These are phyloP conservation scores for Elaeis oleifera DNA, from an alignment of 202 grass and related monocot genomes.

Conservation along the genomic window DNA sequence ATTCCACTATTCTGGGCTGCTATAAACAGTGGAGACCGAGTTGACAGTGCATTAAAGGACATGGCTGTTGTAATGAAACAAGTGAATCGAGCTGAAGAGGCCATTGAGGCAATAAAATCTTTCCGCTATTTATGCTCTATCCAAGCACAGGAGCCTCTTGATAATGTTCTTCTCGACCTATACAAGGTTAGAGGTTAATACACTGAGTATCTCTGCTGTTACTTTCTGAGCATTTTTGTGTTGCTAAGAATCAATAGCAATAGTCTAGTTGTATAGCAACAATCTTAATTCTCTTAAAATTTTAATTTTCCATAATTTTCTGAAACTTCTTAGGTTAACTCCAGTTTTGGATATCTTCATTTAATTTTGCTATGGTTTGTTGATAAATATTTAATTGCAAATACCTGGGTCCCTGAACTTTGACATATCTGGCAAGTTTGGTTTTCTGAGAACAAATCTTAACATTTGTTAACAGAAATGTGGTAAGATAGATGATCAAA, in stretches of 20 bases:
- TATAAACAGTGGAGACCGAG: slow-evolving; percentile 66
- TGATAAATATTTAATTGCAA: too few relatives aligned
- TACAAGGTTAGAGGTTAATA: slow-evolving; percentile 38
- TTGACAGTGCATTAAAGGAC: slow-evolving; percentile 67
- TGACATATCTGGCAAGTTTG: background rate
- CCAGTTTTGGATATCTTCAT: too few relatives aligned
- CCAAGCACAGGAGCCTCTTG: slow-evolving; percentile 57
- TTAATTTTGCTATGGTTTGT: too few relatives aligned
- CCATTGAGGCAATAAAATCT: slow-evolving; percentile 60
- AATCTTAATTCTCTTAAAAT: too few relatives aligned
- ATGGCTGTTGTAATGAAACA: slow-evolving; percentile 66
- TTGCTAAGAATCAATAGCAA: too few relatives aligned
- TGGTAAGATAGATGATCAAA: slow-evolving; percentile 54
- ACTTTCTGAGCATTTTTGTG: too few relatives aligned
- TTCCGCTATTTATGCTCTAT: slow-evolving; percentile 45
- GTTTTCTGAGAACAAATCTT: background rate
- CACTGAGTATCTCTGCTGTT: background rate
- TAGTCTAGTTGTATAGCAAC: too few relatives aligned
- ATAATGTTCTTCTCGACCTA: slow-evolving; percentile 58
- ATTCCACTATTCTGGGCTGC: slow-evolving; percentile 65
- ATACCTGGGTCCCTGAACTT: background rate
- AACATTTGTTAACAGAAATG: slow-evolving; percentile 39
- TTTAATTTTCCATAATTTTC: too few relatives aligned
- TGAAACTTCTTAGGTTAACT: too few relatives aligned
- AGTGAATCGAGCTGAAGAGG: slow-evolving; percentile 59